Base-by-base conservation (phyloP, 768 basidiomycete genomes). In the Pleurotus cornucopiae region DNA sequence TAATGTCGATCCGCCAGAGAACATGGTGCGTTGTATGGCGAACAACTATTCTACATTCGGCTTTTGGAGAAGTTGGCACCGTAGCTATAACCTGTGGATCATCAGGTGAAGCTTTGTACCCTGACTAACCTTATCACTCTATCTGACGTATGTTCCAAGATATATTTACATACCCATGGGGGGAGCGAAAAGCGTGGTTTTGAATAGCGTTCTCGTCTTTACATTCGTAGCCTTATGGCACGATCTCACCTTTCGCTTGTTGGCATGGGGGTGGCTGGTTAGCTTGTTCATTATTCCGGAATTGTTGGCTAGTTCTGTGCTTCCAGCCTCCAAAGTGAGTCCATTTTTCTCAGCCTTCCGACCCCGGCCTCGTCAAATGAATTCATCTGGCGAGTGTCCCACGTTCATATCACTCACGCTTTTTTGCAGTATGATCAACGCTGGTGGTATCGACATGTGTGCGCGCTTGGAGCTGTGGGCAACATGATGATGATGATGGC, bases 171-270 rank as follows among this genome's bases (percentile, higher is more conserved):
- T 98, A 13, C 96, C 97, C 0, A 74, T 98, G 13, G 96, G 94
- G 13, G 97, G 95, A 2, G 67, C 80, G 4, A 68, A 72, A 21
- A 73, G 73, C 55, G 61, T 71, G 12, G 63, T 86, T 5, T 48
- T 88, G 20, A 87, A 95, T 41, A 90, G 84, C 0, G 59, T 86
- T 7, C 71, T 96, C 40, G 83, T 96, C 16, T 98, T 98, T 76
- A 89, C 96, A 0, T 98, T 99, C 64, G 95, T 98, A 20, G 96
- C 97, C 0, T 73, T 99, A 16, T 99, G 96, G 96, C 97, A 99
- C 62, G 97, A 98, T 66, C 77, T 98, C 1, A 89, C 90, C 0
- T 86, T 96, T 68, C 78, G 79, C 21, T 79, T 98, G 4, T 77
- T 99, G 1, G 86, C 92, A 1, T 99, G 95, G 95, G 96, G 97